Evolutionary conservation across 2,329 filamentous ascomycete species (phyloP).

Genomic region (Neurospora sp.): DNA sequence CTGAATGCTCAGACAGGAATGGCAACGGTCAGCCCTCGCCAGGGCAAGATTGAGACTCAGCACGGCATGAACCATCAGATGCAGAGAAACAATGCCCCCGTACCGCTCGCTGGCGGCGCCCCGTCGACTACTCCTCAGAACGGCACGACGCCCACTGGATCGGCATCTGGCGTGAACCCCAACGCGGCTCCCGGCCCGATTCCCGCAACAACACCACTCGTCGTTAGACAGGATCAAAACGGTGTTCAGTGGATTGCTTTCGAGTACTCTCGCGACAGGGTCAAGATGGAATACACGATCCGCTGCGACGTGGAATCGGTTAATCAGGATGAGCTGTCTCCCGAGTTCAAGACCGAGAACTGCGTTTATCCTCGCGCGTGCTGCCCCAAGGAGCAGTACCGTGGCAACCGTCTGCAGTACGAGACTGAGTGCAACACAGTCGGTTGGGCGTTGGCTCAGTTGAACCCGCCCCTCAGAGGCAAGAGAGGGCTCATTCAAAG

Average conservation of each 20-base stretch:
- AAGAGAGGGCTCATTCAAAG: slow-evolving; percentile 94
- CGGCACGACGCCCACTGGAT: slow-evolving; percentile 36
- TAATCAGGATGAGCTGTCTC: slow-evolving; percentile 71
- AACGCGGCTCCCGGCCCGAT: slow-evolving; percentile 94
- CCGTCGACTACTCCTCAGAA: slow-evolving; percentile 27
- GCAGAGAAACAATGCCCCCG: slow-evolving; percentile 44
- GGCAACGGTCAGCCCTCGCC: slow-evolving; percentile 46
- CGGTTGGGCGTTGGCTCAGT: slow-evolving; percentile 94
- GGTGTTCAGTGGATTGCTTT: slow-evolving; percentile 99
- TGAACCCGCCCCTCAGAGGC: slow-evolving; percentile 82
- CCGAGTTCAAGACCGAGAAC: slow-evolving; percentile 95
- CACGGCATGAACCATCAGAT: slow-evolving; percentile 49
- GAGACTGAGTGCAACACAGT: slow-evolving; percentile 99
- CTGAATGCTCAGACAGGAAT: slow-evolving; percentile 47
- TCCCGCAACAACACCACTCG: slow-evolving; percentile 87
- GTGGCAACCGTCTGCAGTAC: slow-evolving; percentile 89
- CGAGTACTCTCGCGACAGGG: slow-evolving; percentile 90
- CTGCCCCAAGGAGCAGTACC: slow-evolving; percentile 91
- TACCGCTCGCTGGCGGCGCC: slow-evolving; percentile 32
- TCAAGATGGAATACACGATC: slow-evolving; percentile 99
- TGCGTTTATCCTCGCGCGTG: slow-evolving; percentile 95
- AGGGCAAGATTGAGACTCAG: slow-evolving; percentile 48
- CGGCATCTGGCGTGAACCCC: slow-evolving; percentile 57
- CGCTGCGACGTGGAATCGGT: slow-evolving; percentile 96
- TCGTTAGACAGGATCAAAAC: slow-evolving; percentile 89